These are phyloP conservation scores for Dovyalis caffra DNA, from an alignment of 345 rosid species.

Conservation along the genomic window DNA sequence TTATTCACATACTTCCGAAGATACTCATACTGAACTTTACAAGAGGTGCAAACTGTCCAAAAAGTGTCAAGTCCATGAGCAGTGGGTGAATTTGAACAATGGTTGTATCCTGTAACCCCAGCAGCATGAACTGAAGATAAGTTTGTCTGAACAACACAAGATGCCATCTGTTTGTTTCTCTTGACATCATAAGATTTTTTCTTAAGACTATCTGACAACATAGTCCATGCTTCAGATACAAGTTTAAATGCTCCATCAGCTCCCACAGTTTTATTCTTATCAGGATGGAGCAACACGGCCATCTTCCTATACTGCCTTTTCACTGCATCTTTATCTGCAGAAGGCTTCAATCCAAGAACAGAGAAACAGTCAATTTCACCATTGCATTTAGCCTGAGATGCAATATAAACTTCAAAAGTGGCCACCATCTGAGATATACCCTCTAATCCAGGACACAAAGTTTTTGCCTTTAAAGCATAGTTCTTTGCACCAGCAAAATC, in stretches of 20 bases:
- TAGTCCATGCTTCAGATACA: conserved; percentile 89
- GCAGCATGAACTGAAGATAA: conserved; percentile 43
- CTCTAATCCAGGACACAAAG: conserved; percentile 73
- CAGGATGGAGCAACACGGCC: conserved; percentile 95
- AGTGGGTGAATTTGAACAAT: conserved; percentile 47
- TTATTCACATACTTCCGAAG: conserved; percentile 92
- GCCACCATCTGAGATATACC: conserved; percentile 92
- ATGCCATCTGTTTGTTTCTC: conserved; percentile 38
- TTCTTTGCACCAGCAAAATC: conserved; percentile 77
- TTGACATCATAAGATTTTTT: conserved; percentile 62
- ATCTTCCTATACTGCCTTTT: conserved; percentile 89
- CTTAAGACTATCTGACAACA: conserved; percentile 64
- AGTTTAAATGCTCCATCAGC: conserved; percentile 98
- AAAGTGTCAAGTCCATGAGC: conserved; percentile 78
- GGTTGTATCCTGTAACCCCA: conserved; percentile 46
- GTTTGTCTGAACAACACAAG: conserved; percentile 41
- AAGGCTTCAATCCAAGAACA: conserved; percentile 86
- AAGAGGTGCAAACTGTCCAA: conserved; percentile 98
- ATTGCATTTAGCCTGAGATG: conserved; percentile 63
- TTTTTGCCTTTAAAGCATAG: conserved; percentile 77
- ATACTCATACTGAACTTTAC: conserved; percentile 98
- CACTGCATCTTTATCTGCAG: conserved; percentile 77
- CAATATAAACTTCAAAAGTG: conserved; percentile 86
- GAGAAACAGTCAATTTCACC: conserved; percentile 80
- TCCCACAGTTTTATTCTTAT: conserved; percentile 87